Evolutionary conservation across 164 flowering plant genomes (phyloP).

Genomic region (Aristolochia contorta): DNA sequence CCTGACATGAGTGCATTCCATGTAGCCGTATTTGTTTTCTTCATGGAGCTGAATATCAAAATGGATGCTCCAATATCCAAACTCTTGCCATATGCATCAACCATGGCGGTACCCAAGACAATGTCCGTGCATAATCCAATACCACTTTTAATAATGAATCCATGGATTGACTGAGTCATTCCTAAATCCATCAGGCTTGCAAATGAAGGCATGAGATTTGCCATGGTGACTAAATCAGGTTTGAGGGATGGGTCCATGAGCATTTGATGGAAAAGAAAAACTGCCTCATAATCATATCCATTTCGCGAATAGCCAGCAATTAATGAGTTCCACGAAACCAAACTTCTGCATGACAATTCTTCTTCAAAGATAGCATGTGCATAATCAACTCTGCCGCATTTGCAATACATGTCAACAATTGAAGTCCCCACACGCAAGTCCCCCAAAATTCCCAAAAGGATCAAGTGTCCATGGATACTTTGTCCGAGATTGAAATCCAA

Average conservation of each 20-base stretch:
- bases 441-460: slow-evolving; percentile 15
- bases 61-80: slow-evolving; percentile 21
- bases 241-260: slow-evolving; percentile 13
- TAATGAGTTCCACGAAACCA: slow-evolving; percentile 35
- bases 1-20: slow-evolving; percentile 33
- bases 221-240: slow-evolving; percentile 30
- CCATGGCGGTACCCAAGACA: slow-evolving; percentile 29
- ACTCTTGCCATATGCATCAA: slow-evolving; percentile 37
- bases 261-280: slow-evolving; percentile 18
- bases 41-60: slow-evolving; percentile 17
- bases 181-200: slow-evolving; percentile 18
- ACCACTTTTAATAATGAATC: slow-evolving; percentile 25
- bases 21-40: slow-evolving; percentile 16
- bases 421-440: slow-evolving; percentile 28
- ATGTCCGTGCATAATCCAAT: slow-evolving; percentile 17
- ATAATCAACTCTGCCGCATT: slow-evolving; percentile 25
- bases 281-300: slow-evolving; percentile 25
- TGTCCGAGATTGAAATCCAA: slow-evolving; percentile 16
- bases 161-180: slow-evolving; percentile 17
- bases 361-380: slow-evolving; percentile 23
- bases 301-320: slow-evolving; percentile 29
- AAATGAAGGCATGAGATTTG: slow-evolving; percentile 30
- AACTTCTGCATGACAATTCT: slow-evolving; percentile 23
- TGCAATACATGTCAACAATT: slow-evolving; percentile 27
- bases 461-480: slow-evolving; percentile 27